These are phyloP conservation scores for Boletus pseudopeckii DNA, from an alignment of 768 basidiomycete genomes.

Conservation along the genomic window DNA sequence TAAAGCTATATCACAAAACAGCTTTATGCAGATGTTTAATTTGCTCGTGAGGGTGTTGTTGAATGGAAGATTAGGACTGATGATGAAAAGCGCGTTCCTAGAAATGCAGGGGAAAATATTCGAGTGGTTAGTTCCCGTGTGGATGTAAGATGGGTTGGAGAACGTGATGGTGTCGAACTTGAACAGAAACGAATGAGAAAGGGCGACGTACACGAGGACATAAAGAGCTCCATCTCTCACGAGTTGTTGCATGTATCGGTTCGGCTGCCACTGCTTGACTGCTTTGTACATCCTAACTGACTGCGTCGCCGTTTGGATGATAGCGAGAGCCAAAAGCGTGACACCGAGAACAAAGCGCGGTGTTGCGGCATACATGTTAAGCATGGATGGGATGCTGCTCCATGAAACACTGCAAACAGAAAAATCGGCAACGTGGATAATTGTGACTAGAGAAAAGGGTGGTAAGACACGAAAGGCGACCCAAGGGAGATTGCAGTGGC, in stretches of 20 bases:
- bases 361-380: neutral
- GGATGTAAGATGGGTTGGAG: neutral
- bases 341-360: neutral
- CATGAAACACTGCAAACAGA: neutral
- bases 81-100: neutral
- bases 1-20: neutral
- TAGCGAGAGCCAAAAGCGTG: neutral
- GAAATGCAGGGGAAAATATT: neutral
- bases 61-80: no score
- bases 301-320: neutral
- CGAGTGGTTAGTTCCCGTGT: neutral
- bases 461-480: neutral
- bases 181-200: neutral
- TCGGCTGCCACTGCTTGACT: conserved; percentile 4
- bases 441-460: neutral
- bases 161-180: no score
- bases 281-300: conserved; percentile 3
- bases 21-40: neutral
- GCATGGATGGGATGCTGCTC: neutral
- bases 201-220: conserved; percentile 1
- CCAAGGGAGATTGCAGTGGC: neutral
- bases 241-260: conserved; percentile 1
- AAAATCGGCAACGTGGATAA: neutral
- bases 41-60: neutral
- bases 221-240: conserved; percentile 1